phyloP scores from a whole-genome alignment of 192 early-diverging fungal genomes.

The Coemansia sp. region DNA sequence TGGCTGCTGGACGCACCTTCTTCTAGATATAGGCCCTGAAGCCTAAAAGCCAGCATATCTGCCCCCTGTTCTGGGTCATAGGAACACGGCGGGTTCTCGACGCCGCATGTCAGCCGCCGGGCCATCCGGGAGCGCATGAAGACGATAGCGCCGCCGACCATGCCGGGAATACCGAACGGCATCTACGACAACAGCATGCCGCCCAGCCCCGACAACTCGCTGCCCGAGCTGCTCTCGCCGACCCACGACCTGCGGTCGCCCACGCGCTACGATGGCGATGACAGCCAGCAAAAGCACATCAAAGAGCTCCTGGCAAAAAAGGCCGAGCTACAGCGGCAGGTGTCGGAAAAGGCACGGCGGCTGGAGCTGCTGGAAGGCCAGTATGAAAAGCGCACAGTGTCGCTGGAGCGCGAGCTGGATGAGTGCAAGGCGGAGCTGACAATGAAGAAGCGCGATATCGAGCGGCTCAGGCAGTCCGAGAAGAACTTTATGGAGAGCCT shows the following conservation, averaged over 20 bases:
- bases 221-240: slow-evolving; percentile 13
- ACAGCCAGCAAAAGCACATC: slow-evolving; percentile 4
- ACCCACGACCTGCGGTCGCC: slow-evolving; percentile 15
- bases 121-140: slow-evolving; percentile 16
- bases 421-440: slow-evolving; percentile 37
- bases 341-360: slow-evolving; percentile 18
- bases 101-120: slow-evolving; percentile 30
- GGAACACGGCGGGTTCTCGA: slow-evolving; percentile 32
- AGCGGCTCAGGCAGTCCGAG: slow-evolving; percentile 20
- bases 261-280: slow-evolving; percentile 13
- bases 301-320: slow-evolving; percentile 21
- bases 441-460: slow-evolving; percentile 43
- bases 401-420: slow-evolving; percentile 32
- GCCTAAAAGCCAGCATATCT: too few species aligned
- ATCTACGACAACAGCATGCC: slow-evolving; percentile 13
- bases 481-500: slow-evolving; percentile 17
- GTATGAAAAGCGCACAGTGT: slow-evolving; percentile 17
- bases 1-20: too few species aligned
- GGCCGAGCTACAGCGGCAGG: slow-evolving; percentile 22
- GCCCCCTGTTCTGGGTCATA: slow-evolving; percentile 1
- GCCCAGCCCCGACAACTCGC: slow-evolving; percentile 24
- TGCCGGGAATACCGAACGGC: neutral
- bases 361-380: slow-evolving; percentile 24
- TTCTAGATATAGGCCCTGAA: too few species aligned
- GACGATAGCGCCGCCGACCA: slow-evolving; percentile 2